Conservation (phyloP, 768 basidiomycete genomes). For the Xerocomellus dryophilus region DNA sequence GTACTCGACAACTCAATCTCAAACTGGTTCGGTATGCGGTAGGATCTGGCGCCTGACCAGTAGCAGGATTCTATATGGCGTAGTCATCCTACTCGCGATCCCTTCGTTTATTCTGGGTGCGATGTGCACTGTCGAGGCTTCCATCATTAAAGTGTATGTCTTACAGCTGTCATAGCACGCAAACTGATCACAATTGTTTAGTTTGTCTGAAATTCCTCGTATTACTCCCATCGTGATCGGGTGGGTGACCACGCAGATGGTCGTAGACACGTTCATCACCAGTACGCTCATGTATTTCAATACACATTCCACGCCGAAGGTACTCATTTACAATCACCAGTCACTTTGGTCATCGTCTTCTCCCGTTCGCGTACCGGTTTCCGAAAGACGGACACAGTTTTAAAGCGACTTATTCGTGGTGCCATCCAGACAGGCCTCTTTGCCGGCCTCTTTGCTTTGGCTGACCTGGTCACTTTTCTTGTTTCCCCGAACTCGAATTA, state of each 20-base stretch:
- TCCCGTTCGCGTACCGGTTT: neutral
- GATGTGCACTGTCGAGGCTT: conserved; percentile 42
- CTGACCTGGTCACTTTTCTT: conserved; percentile 19
- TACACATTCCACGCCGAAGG: too few species aligned
- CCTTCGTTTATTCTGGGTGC: conserved; percentile 44
- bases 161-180: neutral
- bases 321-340: neutral
- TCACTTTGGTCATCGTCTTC: neutral
- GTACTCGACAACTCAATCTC: too few species aligned
- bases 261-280: conserved; percentile 37
- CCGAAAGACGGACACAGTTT: neutral
- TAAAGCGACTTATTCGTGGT: neutral
- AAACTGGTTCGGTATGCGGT: neutral
- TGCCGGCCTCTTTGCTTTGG: neutral
- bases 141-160: conserved; percentile 41
- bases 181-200: conserved; percentile 16
- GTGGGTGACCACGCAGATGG: conserved; percentile 47
- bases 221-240: conserved; percentile 42
- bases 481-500: conserved; percentile 31
- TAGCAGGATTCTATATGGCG: conserved; percentile 25
- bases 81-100: conserved; percentile 37
- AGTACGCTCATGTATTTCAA: neutral
- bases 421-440: conserved; percentile 1
- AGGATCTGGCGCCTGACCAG: conserved; percentile 20
- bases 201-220: conserved; percentile 40